Conservation (phyloP, 192 early-diverging fungal genomes). For the Geranomyces variabilis region DNA sequence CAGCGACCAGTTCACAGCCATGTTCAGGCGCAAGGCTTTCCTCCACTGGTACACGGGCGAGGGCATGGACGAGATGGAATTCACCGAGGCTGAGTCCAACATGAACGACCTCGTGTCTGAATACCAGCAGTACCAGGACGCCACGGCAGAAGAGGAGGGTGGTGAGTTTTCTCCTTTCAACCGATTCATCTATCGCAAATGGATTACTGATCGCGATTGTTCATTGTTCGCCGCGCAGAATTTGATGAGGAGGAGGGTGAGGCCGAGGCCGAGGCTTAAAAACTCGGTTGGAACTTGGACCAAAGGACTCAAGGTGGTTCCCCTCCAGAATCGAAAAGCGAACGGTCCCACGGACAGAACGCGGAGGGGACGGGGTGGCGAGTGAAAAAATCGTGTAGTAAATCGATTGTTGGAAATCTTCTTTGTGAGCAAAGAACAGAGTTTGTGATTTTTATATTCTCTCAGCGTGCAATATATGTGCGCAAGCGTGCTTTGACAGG, state of each 20-base stretch:
- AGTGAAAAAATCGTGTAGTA: too few species aligned
- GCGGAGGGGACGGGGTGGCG: too few species aligned
- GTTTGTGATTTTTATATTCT: too few species aligned
- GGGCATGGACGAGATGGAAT: conserved; percentile 97
- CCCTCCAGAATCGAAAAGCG: too few species aligned
- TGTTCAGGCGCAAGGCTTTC: conserved; percentile 93
- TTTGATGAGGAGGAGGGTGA: conserved; percentile 56
- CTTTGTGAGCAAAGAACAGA: too few species aligned
- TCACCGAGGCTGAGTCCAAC: conserved; percentile 94
- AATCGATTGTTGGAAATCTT: too few species aligned
- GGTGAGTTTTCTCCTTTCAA: conserved; percentile 24
- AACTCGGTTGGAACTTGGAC: not conserved
- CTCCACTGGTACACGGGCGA: conserved; percentile 96
- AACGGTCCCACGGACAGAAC: too few species aligned
- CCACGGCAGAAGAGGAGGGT: conserved; percentile 57
- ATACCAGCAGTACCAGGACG: conserved; percentile 86
- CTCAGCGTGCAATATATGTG: too few species aligned
- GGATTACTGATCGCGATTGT: too few species aligned
- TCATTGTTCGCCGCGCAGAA: conserved; percentile 39
- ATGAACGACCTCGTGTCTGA: conserved; percentile 98
- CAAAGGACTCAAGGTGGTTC: too few species aligned
- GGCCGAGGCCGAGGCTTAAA: conserved; percentile 49
- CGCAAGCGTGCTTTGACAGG: too few species aligned
- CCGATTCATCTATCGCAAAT: too few species aligned
- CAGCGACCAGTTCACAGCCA: conserved; percentile 86